Conservation (phyloP, 768 basidiomycete species). For the Boletus rex-veris region DNA sequence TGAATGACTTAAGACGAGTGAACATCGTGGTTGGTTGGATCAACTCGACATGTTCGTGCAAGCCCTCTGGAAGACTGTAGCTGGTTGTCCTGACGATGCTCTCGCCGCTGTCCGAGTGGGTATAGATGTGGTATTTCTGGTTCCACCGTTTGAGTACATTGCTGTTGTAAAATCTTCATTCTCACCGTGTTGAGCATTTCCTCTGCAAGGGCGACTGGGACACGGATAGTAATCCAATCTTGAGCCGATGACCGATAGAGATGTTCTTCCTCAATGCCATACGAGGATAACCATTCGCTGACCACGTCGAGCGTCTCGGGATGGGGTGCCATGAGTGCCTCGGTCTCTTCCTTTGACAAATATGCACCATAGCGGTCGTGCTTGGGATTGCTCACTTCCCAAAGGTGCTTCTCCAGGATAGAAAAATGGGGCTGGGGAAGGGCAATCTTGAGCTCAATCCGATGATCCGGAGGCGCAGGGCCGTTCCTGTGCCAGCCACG, state of each 20-base stretch:
- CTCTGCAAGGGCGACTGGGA: slow-evolving; percentile 60
- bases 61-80: slow-evolving; percentile 60
- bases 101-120: slow-evolving; percentile 50
- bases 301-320: slow-evolving; percentile 50
- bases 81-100: slow-evolving; percentile 60
- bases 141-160: neutral
- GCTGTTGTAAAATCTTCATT: neutral
- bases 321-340: slow-evolving; percentile 57
- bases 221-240: slow-evolving; percentile 63
- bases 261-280: slow-evolving; percentile 49
- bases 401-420: slow-evolving; percentile 48
- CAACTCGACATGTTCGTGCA: slow-evolving; percentile 61
- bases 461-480: slow-evolving; percentile 42
- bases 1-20: slow-evolving; percentile 42
- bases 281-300: slow-evolving; percentile 56
- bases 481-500: slow-evolving; percentile 46
- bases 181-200: slow-evolving; percentile 68
- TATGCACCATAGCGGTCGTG: slow-evolving; percentile 53
- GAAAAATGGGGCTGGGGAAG: slow-evolving; percentile 52
- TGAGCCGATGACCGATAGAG: slow-evolving; percentile 56
- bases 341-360: slow-evolving; percentile 64
- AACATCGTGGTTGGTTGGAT: slow-evolving; percentile 75
- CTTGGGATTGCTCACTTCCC: slow-evolving; percentile 55
- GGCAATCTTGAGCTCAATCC: slow-evolving; percentile 55
- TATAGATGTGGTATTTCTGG: slow-evolving; percentile 64